Conservation (phyloP, 1,284 basidiomycete genomes). For the Cutaneotrichosporon spelunceum region DNA sequence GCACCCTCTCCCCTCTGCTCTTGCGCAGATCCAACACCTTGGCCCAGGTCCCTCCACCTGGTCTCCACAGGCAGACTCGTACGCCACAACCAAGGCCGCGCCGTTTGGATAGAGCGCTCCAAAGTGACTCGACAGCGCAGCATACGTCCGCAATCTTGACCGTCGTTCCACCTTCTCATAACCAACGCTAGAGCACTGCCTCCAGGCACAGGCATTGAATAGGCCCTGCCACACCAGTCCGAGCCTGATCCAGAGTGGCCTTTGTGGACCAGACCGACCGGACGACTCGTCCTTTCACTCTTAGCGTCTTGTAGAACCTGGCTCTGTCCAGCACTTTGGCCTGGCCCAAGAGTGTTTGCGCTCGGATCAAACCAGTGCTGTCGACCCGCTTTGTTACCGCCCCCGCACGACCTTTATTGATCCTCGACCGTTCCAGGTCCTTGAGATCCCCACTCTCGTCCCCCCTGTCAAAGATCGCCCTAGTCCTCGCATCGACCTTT, state of each 20-base stretch:
- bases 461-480: not conserved
- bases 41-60: not conserved
- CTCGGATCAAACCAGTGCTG: too few species aligned
- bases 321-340: too few species aligned
- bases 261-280: too few species aligned
- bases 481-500: not conserved
- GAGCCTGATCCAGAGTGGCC: not conserved
- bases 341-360: too few species aligned
- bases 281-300: too few species aligned
- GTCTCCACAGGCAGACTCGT: not conserved
- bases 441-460: not conserved
- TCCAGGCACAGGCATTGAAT: slow-evolving; percentile 6
- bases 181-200: not conserved
- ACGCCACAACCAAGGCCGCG: not conserved
- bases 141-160: not conserved
- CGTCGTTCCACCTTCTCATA: not conserved
- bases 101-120: not conserved
- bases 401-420: not conserved
- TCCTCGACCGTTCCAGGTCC: not conserved
- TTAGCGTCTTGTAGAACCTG: too few species aligned
- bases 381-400: not conserved
- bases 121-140: not conserved
- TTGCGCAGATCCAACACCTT: too few species aligned
- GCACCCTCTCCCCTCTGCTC: too few species aligned
- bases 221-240: not conserved